phyloP scores from a whole-genome alignment of 2,329 filamentous ascomycete genomes.

The Sclerotinia borealis region DNA sequence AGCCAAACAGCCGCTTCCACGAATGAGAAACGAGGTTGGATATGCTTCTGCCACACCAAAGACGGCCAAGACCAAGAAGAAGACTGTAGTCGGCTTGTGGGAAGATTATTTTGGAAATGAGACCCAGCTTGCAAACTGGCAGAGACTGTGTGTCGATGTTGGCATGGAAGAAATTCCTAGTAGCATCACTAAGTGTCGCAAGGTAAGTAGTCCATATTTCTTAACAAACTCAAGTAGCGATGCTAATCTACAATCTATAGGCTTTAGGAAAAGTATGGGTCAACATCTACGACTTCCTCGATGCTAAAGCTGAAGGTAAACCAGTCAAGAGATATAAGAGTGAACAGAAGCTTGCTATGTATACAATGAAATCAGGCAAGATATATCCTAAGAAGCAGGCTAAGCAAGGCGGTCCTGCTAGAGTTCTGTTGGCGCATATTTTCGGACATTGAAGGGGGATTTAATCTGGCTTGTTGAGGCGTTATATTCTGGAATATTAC shows the following conservation, averaged over 20 bases:
- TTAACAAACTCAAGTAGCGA: not conserved
- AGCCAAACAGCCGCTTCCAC: not conserved
- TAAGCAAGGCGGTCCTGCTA: slow-evolving; percentile 37
- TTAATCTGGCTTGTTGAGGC: not conserved
- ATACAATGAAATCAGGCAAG: slow-evolving; percentile 35
- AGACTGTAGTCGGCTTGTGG: slow-evolving; percentile 4
- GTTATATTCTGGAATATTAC: not conserved
- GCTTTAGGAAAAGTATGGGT: slow-evolving; percentile 39
- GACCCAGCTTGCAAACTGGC: slow-evolving; percentile 38
- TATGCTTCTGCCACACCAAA: not conserved
- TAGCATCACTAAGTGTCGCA: slow-evolving; percentile 42
- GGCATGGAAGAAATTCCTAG: slow-evolving; percentile 34
- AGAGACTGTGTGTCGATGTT: slow-evolving; percentile 40
- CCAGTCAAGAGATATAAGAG: slow-evolving; percentile 32
- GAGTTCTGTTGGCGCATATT: slow-evolving; percentile 35
- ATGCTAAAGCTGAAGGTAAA: slow-evolving; percentile 26
- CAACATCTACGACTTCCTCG: slow-evolving; percentile 46
- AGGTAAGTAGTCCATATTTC: slow-evolving; percentile 31
- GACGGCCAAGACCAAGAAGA: slow-evolving; percentile 10
- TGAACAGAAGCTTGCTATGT: slow-evolving; percentile 32
- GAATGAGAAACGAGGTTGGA: not conserved
- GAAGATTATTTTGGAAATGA: slow-evolving; percentile 24
- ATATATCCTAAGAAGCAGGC: slow-evolving; percentile 43
- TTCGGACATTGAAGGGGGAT: slow-evolving; percentile 9
- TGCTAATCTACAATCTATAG: slow-evolving; percentile 28